These are phyloP conservation scores for Yamagishiella unicocca DNA, from an alignment of 139 green algal species.

Conservation along the genomic window DNA sequence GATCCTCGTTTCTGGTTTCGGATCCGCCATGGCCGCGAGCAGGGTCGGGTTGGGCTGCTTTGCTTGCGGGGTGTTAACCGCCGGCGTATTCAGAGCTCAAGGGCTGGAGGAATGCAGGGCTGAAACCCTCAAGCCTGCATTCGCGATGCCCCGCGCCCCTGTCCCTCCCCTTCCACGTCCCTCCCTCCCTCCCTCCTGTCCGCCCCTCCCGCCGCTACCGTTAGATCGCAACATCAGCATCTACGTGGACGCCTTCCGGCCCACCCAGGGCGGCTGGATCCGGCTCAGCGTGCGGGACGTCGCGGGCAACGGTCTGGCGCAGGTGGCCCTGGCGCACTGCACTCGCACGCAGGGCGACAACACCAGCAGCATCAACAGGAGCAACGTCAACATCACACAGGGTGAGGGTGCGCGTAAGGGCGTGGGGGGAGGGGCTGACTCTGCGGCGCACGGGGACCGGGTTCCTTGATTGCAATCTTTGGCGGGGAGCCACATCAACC, in stretches of 20 bases:
- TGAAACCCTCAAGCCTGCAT: no score
- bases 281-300: slow-evolving; percentile 43
- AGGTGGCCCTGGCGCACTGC: slow-evolving; percentile 43
- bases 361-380: not conserved
- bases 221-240: slow-evolving; percentile 43
- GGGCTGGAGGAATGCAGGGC: no score
- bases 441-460: no score
- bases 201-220: not conserved
- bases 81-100: no score
- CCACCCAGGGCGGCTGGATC: slow-evolving; percentile 48
- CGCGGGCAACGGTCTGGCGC: slow-evolving; percentile 42
- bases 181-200: not conserved
- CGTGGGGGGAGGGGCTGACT: no score
- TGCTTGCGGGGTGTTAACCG: no score
- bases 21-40: no score
- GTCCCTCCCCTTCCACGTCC: not conserved
- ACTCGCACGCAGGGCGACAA: not conserved
- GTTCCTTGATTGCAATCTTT: no score
- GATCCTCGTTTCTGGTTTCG: no score
- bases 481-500: no score
- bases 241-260: slow-evolving; percentile 28
- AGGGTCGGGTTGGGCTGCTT: no score
- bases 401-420: not conserved
- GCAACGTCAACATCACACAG: not conserved
- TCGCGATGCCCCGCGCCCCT: no score